phyloP scores from a whole-genome alignment of 176 grass and related monocot species.

The Zoysia pacifica region DNA sequence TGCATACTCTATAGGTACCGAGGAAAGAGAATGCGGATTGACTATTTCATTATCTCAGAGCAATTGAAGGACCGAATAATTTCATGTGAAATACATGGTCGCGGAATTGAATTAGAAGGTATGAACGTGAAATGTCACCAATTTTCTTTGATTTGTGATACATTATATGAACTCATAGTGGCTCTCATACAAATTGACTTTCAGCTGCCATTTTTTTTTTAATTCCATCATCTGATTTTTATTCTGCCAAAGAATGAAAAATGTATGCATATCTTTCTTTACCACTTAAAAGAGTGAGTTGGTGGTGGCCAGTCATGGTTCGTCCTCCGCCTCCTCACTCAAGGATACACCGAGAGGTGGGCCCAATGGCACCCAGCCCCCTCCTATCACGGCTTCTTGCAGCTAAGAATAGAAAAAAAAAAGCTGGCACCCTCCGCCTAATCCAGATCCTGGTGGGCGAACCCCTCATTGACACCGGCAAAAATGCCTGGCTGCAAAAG shows the following conservation, averaged over 20 bases:
- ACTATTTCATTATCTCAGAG: conserved; percentile 88
- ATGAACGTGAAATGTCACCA: conserved; percentile 28
- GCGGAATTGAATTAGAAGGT: conserved; percentile 97
- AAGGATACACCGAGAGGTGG: no score
- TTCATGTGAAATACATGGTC: conserved; percentile 83
- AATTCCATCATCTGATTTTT: conserved; percentile 4
- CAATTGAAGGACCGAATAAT: conserved; percentile 63
- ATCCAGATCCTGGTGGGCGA: no score
- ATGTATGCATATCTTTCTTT: no score
- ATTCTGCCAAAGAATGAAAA: background rate
- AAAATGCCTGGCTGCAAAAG: no score
- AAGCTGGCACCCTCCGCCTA: no score
- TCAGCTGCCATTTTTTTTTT: background rate
- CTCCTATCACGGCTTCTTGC: no score
- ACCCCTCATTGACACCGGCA: no score
- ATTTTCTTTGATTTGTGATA: conserved; percentile 29
- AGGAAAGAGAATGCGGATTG: conserved; percentile 94
- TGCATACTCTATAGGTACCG: conserved; percentile 64
- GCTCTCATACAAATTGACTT: background rate
- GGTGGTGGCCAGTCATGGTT: no score
- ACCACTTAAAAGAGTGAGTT: no score
- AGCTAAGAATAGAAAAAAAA: no score
- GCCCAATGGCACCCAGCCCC: no score
- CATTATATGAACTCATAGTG: background rate
- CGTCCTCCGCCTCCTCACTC: no score